Conservation (phyloP, 2,329 filamentous ascomycete genomes). For the Teratosphaeria viscida region DNA sequence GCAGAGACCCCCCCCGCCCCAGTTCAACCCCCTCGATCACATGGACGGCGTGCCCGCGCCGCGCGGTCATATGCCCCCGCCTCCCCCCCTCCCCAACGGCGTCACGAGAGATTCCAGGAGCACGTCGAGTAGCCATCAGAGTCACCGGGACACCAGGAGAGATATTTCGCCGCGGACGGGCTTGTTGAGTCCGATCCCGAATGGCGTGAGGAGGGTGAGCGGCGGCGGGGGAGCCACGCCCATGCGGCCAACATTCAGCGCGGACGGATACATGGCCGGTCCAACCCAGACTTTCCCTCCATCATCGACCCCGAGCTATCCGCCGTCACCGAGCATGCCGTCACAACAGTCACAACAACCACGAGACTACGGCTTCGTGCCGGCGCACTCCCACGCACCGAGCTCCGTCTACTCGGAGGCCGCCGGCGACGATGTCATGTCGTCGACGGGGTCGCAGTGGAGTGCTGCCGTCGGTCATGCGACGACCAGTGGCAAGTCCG, state of each 20-base stretch:
- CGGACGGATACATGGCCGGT: neutral
- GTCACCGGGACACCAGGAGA: neutral
- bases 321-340: neutral
- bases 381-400: neutral
- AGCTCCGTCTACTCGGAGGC: neutral
- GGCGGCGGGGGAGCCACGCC: slow-evolving; percentile 5
- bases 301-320: neutral
- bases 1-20: neutral
- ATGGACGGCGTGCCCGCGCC: neutral
- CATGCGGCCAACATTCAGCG: slow-evolving; percentile 2
- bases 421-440: slow-evolving; percentile 6
- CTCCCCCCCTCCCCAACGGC: neutral
- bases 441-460: slow-evolving; percentile 32
- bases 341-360: neutral
- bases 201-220: slow-evolving; percentile 8
- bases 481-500: slow-evolving; percentile 57
- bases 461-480: slow-evolving; percentile 61
- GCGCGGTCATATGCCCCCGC: neutral
- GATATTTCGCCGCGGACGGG: slow-evolving; percentile 5
- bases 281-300: neutral
- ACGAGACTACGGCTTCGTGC: neutral
- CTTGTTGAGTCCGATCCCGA: slow-evolving; percentile 8
- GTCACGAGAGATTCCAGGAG: neutral
- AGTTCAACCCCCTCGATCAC: neutral
- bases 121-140: neutral